Evolutionary conservation across 805 yeast species (phyloP), one percentile per base, ranked within the genome.

Genomic region (Candida argentea): DNA sequence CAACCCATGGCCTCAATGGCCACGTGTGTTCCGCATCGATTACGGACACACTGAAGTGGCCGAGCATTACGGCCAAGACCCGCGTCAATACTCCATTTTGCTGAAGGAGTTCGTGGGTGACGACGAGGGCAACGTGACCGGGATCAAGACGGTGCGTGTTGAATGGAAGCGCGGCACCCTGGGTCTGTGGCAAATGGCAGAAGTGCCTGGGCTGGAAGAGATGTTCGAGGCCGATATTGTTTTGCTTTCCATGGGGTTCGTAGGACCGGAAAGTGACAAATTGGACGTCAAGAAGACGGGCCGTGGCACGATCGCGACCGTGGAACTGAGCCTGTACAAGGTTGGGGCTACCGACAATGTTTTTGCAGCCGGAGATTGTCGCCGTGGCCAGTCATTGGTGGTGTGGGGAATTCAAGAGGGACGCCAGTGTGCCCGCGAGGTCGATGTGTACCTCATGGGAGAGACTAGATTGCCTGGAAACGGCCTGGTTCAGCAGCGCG

Each of bases 1-100:
- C 60, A 89, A 89, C 61, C 97, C 98, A 57, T 89, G 98, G 98
- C 98, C 98, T 24, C 98, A 89, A 64, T 89, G 97, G 97, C 97
- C 98, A 43, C 72, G 95, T 53, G 74, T 91, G 47, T 89, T 91
- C 80, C 75, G 97, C 50, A 94, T 89, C 35, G 98, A 89, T 63
- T 89, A 89, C 52, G 98, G 98, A 43, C 98, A 89, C 60, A 70
- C 87, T 39, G 98, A 89, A 59, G 97, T 91, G 34, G 72, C 81
- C 34, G 82, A 83, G 27, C 95, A 87, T 57, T 89, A 87, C 54
- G 97, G 97, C 40, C 80, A 79, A 58, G 98, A 89, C 57, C 97
- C 97, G 32, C 81, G 98, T 64, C 95, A 91, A 55, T 89, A 86
- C 62, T 82, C 94, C 50, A 89, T 89, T 46, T 68, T 87, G 49